phyloP scores from a whole-genome alignment of 257 asterid species.

The Nicotiana otophora region DNA sequence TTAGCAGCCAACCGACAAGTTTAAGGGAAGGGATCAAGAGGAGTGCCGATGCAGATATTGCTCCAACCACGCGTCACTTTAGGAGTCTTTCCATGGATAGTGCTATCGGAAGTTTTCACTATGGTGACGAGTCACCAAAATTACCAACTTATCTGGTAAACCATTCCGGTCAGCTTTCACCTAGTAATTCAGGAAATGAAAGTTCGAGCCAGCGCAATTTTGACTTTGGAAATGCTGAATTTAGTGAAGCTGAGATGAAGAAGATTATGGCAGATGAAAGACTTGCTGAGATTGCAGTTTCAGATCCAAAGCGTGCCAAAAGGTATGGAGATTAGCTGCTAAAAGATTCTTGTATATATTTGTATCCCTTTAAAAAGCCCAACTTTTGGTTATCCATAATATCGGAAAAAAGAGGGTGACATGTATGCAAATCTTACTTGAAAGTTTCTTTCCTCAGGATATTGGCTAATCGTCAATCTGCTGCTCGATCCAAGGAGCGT shows the following conservation, averaged over 20 bases:
- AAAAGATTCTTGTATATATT: not conserved
- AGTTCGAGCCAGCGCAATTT: constrained; percentile 33
- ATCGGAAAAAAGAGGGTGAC: not conserved
- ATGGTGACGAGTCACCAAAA: constrained; percentile 48
- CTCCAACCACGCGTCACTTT: constrained; percentile 46
- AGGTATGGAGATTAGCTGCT: constrained; percentile 35
- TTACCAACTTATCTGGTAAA: constrained; percentile 26
- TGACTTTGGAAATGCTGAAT: constrained; percentile 68
- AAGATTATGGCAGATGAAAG: constrained; percentile 82
- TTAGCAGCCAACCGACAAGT: constrained; percentile 10
- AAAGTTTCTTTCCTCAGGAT: constrained; percentile 42
- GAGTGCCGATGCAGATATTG: constrained; percentile 53
- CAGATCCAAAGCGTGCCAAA: constrained; percentile 86
- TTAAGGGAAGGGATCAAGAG: constrained; percentile 48
- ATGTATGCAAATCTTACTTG: not conserved
- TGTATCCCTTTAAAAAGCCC: not conserved
- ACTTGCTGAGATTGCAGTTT: constrained; percentile 68
- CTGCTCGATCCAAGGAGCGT: constrained; percentile 96
- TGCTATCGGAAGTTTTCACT: constrained; percentile 49
- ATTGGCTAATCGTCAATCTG: constrained; percentile 88
- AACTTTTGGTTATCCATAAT: not conserved
- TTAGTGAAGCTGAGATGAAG: constrained; percentile 67
- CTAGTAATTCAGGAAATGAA: constrained; percentile 50
- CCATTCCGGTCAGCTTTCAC: constrained; percentile 46
- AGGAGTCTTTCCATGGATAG: constrained; percentile 94